Evolutionary conservation across 495 filamentous ascomycete species (phyloP), one percentile per base, ranked within the genome.

Genomic region (Tetracladium setigerum): DNA sequence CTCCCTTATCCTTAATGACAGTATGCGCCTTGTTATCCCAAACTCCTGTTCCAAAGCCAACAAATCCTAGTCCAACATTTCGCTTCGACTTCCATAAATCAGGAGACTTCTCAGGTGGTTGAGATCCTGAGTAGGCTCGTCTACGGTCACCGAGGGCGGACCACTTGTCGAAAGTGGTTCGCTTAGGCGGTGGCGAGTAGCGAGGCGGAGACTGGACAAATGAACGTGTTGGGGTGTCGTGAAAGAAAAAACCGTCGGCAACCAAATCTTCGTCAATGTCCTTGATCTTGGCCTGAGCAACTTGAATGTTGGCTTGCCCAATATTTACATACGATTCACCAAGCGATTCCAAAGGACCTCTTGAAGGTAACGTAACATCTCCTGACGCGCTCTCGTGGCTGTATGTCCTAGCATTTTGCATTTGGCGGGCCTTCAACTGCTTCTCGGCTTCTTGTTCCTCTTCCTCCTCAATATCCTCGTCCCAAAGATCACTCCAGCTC

Each of bases 401-500:
- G 80, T 80, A 90, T 55, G 82, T 88, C 48, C 85, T 76, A 61
- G 82, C 81, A 61, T 89, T 89, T 62, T 85, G 73, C 64, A 83
- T 80, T 59, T 83, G 83, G 31, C 83, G 74, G 46, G 73, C 63
- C 53, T 81, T 68, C 41, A 84, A 45, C 13, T 73, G 74, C 39
- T 78, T 74, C 46, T 79, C 73, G 37, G 70, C 70, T 62, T 86
- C 77, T 14, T 76, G 74, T 38, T 75, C 66, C 41, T 68, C 66
- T 54, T 92, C 83, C 54, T 85, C 82, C 22, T 73, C 76, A 42
- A 50, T 54, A 44, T 95, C 89, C 63, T 95, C 89, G 46, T 95
- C 89, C 83, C 86, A 96, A 54, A 96, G 73, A 66, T 96, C 89
- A 56, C 88, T 92, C 89, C 89, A 96, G 73, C 89, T 96, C 79